Evolutionary conservation across 1,284 basidiomycete genomes (phyloP).

Genomic region (Ceratobasidium sp.): DNA sequence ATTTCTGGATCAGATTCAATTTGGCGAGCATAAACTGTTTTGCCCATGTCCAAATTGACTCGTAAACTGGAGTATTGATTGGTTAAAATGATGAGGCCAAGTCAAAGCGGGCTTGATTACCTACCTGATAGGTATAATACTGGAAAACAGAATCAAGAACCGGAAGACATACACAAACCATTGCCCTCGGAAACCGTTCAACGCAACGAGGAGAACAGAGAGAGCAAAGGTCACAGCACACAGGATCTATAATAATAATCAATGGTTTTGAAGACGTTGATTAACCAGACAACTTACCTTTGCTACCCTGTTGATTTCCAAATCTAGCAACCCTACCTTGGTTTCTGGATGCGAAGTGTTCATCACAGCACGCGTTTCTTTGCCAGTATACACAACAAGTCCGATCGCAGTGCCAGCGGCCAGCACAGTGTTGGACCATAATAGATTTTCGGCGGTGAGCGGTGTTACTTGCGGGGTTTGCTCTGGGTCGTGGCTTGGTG

Average conservation of each 20-base stretch:
- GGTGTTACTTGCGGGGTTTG: conserved; percentile 74
- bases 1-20: conserved; percentile 96
- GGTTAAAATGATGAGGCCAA: not conserved
- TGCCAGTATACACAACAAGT: conserved; percentile 92
- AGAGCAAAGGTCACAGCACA: conserved; percentile 94
- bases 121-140: conserved; percentile 98
- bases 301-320: conserved; percentile 95
- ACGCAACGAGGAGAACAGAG: conserved; percentile 89
- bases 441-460: conserved; percentile 89
- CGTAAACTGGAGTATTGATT: conserved; percentile 71
- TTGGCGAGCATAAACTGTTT: conserved; percentile 95
- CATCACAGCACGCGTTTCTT: conserved; percentile 98
- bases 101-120: conserved; percentile 50
- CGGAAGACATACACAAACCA: conserved; percentile 98
- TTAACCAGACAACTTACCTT: conserved; percentile 68
- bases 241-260: conserved; percentile 71
- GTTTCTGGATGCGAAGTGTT: conserved; percentile 98
- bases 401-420: conserved; percentile 95
- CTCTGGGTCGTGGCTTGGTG: conserved; percentile 49
- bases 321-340: conserved; percentile 91
- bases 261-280: conserved; percentile 1
- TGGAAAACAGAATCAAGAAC: conserved; percentile 97
- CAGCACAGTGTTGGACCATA: conserved; percentile 98
- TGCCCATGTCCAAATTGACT: conserved; percentile 99
- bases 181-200: conserved; percentile 95